Evolutionary conservation across 768 basidiomycete species (phyloP).

Genomic region (Leccinum fibrillosum): DNA sequence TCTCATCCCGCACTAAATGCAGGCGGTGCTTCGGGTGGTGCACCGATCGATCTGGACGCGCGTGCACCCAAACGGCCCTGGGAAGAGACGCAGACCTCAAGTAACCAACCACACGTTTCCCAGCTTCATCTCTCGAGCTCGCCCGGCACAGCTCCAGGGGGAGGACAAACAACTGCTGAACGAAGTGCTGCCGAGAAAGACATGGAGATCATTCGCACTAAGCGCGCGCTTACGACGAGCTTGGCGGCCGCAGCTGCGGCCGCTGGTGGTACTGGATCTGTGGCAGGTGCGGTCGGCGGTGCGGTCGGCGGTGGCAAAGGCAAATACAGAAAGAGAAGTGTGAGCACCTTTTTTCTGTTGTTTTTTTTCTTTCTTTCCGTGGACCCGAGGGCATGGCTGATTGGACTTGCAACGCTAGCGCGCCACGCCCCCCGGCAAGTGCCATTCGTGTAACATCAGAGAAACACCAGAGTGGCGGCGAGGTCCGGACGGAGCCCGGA

Average conservation of each 20-base stretch:
- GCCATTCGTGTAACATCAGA: constrained; percentile 82
- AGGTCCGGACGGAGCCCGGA: constrained; percentile 81
- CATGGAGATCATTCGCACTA: constrained; percentile 81
- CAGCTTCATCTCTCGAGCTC: constrained; percentile 24
- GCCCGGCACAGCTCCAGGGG: constrained; percentile 9
- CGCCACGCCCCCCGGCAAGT: constrained; percentile 82
- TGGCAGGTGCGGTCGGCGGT: constrained; percentile 28
- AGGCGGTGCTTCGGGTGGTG: constrained; percentile 18
- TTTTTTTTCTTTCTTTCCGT: background rate
- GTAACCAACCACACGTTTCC: constrained; percentile 20
- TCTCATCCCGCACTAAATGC: constrained; percentile 30
- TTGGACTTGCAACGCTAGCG: constrained; percentile 48
- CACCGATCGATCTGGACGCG: constrained; percentile 27
- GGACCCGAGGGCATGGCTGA: constrained; percentile 13
- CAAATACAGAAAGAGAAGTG: constrained; percentile 84
- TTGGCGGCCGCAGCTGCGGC: constrained; percentile 48
- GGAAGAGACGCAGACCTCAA: constrained; percentile 50
- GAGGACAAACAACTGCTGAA: constrained; percentile 34
- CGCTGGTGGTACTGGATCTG: constrained; percentile 31
- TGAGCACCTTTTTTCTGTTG: constrained; percentile 40
- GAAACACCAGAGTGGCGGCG: constrained; percentile 89
- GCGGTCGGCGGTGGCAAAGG: constrained; percentile 44
- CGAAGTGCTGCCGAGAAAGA: constrained; percentile 75
- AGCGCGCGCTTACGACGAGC: constrained; percentile 67
- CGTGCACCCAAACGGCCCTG: constrained; percentile 76